These are phyloP conservation scores for Asterophora lycoperdoides DNA, from an alignment of 768 basidiomycete species.

Conservation along the genomic window DNA sequence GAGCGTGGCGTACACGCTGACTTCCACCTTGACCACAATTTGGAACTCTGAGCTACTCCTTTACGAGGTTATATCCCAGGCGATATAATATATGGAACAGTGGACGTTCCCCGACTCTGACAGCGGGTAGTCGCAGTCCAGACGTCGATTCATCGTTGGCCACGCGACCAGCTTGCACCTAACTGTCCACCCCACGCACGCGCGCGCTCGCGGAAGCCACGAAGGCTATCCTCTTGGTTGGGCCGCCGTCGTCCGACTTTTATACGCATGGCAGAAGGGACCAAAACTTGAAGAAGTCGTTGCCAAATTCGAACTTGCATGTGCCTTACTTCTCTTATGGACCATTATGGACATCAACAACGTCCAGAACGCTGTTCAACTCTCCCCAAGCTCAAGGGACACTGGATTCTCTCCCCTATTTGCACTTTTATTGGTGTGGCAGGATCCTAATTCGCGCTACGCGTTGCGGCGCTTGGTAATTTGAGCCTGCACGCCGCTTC, in stretches of 20 bases:
- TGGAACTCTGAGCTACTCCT: conserved; percentile 48
- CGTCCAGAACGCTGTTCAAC: conserved; percentile 58
- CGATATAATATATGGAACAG: conserved; percentile 20
- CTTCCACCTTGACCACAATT: conserved; percentile 68
- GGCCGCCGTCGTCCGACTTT: conserved; percentile 60
- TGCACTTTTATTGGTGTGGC: conserved; percentile 51
- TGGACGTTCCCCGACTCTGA: conserved; percentile 14
- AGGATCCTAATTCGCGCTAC: conserved; percentile 46
- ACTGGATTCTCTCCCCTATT: conserved; percentile 53
- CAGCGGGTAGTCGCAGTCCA: conserved; percentile 17
- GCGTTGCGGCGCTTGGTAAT: no score
- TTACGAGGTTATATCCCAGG: conserved; percentile 47
- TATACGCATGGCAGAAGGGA: conserved; percentile 59
- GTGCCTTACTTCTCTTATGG: conserved; percentile 44
- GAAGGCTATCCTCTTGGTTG: conserved; percentile 46
- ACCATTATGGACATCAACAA: conserved; percentile 58
- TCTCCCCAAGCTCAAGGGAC: conserved; percentile 51
- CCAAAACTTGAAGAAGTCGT: conserved; percentile 22
- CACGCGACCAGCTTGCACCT: conserved; percentile 60
- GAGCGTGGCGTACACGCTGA: conserved; percentile 42
- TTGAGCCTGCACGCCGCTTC: no score
- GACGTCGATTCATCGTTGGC: conserved; percentile 49
- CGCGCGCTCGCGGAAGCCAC: conserved; percentile 35
- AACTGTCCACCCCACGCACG: conserved; percentile 47
- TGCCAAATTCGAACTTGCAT: conserved; percentile 37